These are phyloP conservation scores for Leucaena leucocephala DNA, from an alignment of 306 rosid genomes.

Conservation along the genomic window DNA sequence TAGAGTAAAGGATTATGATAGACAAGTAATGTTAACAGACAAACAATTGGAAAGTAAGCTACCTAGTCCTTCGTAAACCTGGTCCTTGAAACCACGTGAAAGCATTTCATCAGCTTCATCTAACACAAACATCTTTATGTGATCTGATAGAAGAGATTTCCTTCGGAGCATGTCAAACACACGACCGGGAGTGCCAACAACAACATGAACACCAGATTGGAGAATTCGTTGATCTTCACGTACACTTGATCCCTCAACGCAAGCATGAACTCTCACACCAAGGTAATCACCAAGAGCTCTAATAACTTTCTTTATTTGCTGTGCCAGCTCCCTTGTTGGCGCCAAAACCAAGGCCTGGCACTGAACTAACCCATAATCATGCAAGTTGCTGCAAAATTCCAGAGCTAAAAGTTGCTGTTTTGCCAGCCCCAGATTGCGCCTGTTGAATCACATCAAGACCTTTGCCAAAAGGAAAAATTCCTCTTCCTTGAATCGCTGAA, in stretches of 20 bases:
- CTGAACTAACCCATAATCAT: constrained; percentile 66
- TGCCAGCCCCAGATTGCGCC: constrained; percentile 96
- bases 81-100: constrained; percentile 98
- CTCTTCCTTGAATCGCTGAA: constrained; percentile 94
- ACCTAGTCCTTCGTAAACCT: constrained; percentile 51
- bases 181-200: constrained; percentile 98
- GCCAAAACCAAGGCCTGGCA: constrained; percentile 63
- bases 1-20: not conserved
- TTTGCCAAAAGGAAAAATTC: constrained; percentile 92
- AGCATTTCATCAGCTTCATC: constrained; percentile 99
- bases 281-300: constrained; percentile 96
- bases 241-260: constrained; percentile 96
- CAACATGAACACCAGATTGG: constrained; percentile 89
- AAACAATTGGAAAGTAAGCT: not conserved
- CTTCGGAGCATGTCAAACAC: constrained; percentile 92
- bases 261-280: too few species aligned
- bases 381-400: constrained; percentile 93
- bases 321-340: constrained; percentile 96
- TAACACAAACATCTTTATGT: constrained; percentile 86
- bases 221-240: constrained; percentile 98
- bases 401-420: constrained; percentile 94
- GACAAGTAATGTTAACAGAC: not conserved
- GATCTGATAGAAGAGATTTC: constrained; percentile 83
- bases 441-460: constrained; percentile 97
- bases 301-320: constrained; percentile 98